Conservation (phyloP, 306 rosid genomes). For the Gillenia trifoliata region DNA sequence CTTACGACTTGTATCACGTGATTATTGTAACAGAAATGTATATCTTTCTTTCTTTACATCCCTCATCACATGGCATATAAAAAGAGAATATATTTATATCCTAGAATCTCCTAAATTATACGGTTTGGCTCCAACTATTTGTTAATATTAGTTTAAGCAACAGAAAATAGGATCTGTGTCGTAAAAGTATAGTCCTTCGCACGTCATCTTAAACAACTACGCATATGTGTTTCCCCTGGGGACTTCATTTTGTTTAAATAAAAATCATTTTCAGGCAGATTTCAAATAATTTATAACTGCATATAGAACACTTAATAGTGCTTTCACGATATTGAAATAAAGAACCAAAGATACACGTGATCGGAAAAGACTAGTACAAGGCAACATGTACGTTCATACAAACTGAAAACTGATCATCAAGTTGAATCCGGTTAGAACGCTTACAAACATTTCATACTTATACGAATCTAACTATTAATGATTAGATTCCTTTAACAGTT, state of each 20-base stretch:
- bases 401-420: neutral
- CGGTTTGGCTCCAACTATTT: neutral
- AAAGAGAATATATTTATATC: too few species aligned
- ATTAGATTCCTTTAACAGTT: too few species aligned
- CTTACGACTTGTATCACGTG: too few species aligned
- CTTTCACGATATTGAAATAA: neutral
- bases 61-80: neutral
- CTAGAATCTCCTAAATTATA: neutral
- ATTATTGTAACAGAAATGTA: too few species aligned
- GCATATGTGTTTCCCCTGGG: neutral
- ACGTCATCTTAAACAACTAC: neutral
- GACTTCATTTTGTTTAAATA: neutral
- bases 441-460: too few species aligned
- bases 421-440: too few species aligned
- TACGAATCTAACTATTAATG: too few species aligned
- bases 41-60: too few species aligned
- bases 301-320: neutral
- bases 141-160: neutral
- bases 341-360: neutral
- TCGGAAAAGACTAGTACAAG: neutral
- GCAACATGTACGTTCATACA: neutral
- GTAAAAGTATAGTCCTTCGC: neutral
- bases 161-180: neutral
- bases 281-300: neutral
- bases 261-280: neutral